Conservation (phyloP, 1,284 basidiomycete species). For the Apiotrichum gracile region DNA sequence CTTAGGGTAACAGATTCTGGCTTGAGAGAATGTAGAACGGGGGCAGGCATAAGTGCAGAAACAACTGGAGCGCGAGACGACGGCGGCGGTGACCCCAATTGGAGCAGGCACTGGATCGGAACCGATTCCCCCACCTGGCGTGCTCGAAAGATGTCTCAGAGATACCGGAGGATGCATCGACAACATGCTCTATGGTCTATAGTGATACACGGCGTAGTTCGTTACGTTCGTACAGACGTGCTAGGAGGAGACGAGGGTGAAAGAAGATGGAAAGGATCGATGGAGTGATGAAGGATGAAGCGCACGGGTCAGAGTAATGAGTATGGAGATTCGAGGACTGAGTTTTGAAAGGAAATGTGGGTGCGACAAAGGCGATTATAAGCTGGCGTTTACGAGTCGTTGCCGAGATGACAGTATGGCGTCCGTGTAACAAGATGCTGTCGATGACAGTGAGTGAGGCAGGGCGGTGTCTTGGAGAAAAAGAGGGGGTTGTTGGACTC, state of each 20-base stretch:
- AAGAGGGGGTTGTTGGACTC: neutral
- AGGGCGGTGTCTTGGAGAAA: neutral
- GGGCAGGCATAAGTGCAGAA: too few relatives aligned
- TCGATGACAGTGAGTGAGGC: neutral
- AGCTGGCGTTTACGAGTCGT: too few relatives aligned
- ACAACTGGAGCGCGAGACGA: too few relatives aligned
- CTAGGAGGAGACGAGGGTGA: neutral
- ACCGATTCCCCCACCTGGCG: too few relatives aligned
- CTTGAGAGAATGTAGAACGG: too few relatives aligned
- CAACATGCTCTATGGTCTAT: conserved; percentile 5
- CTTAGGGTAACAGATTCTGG: too few relatives aligned
- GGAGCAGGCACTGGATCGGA: too few relatives aligned
- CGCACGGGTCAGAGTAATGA: neutral
- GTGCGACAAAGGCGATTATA: too few relatives aligned
- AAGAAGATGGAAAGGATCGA: neutral
- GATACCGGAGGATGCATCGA: conserved; percentile 1
- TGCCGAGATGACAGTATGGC: too few relatives aligned
- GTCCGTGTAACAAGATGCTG: neutral
- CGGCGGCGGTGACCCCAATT: too few relatives aligned
- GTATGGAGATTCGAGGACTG: neutral
- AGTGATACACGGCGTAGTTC: neutral
- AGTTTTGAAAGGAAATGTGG: too few relatives aligned
- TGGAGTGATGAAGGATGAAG: neutral
- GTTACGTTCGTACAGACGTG: conserved; percentile 2
- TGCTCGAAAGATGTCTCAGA: neutral